These are phyloP conservation scores for Aspergillus fructus DNA, from an alignment of 2,329 filamentous ascomycete species.

Conservation along the genomic window DNA sequence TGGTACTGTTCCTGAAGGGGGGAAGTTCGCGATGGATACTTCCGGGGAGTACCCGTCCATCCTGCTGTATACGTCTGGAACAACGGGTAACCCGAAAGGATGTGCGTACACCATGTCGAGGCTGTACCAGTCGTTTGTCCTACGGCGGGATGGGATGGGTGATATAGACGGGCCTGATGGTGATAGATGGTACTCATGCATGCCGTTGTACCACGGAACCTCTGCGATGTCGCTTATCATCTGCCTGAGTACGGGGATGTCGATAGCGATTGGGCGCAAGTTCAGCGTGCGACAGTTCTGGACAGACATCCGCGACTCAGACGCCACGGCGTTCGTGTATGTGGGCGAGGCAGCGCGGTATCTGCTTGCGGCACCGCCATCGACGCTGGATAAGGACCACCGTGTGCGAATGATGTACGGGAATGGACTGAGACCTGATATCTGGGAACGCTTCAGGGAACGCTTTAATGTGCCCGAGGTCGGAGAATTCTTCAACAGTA, in stretches of 20 bases:
- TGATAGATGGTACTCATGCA: conserved; percentile 72
- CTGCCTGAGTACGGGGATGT: conserved; percentile 54
- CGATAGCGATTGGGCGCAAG: conserved; percentile 40
- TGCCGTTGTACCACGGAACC: conserved; percentile 77
- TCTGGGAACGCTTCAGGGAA: conserved; percentile 56
- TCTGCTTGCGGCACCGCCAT: conserved; percentile 63
- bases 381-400: conserved; percentile 46
- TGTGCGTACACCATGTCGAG: conserved; percentile 59
- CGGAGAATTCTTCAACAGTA: conserved; percentile 75
- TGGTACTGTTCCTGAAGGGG: conserved; percentile 53
- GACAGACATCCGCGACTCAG: conserved; percentile 66
- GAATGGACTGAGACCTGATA: conserved; percentile 50
- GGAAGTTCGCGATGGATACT: conserved; percentile 51
- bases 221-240: conserved; percentile 61
- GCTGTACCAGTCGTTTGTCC: conserved; percentile 38
- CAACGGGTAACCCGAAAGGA: conserved; percentile 73
- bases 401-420: conserved; percentile 47
- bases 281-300: conserved; percentile 73
- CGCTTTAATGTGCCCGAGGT: conserved; percentile 55
- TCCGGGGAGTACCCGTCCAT: conserved; percentile 57
- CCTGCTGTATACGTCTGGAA: conserved; percentile 74
- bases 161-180: conserved; percentile 30
- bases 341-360: conserved; percentile 77
- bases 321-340: conserved; percentile 71
- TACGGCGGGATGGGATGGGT: conserved; percentile 33